phyloP scores from a whole-genome alignment of 192 early-diverging fungal species.

The Coemansia sp. region DNA sequence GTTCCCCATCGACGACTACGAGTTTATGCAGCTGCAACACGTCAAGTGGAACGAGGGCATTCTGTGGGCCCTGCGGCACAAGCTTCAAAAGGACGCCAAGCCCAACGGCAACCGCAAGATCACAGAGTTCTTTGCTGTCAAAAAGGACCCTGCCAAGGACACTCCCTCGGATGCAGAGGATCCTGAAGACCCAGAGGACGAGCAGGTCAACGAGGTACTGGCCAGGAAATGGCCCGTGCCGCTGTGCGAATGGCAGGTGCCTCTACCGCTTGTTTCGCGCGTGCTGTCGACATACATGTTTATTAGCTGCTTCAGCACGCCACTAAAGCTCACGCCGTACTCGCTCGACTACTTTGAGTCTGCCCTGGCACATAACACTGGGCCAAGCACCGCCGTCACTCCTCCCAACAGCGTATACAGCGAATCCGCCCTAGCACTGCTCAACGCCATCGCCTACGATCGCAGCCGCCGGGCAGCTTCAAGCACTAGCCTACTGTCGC shows the following conservation, averaged over 20 bases:
- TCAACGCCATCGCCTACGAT: slow-evolving; percentile 42
- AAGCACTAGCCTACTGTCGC: not conserved
- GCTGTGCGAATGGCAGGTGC: slow-evolving; percentile 33
- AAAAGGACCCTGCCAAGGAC: not conserved
- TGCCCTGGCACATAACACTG: slow-evolving; percentile 54
- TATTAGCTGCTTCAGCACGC: slow-evolving; percentile 52
- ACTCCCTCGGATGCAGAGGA: not conserved
- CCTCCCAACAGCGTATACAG: slow-evolving; percentile 29
- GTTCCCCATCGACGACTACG: slow-evolving; percentile 84
- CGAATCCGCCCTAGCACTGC: slow-evolving; percentile 32
- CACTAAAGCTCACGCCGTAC: slow-evolving; percentile 65
- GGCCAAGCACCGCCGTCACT: no score
- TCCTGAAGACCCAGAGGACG: not conserved
- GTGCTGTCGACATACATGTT: slow-evolving; percentile 37
- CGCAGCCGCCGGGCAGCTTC: slow-evolving; percentile 13
- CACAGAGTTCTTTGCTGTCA: slow-evolving; percentile 24
- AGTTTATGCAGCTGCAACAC: slow-evolving; percentile 55
- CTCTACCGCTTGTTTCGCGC: slow-evolving; percentile 24
- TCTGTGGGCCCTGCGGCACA: slow-evolving; percentile 21
- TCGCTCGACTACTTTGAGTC: slow-evolving; percentile 76
- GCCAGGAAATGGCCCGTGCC: slow-evolving; percentile 30
- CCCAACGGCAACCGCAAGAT: slow-evolving; percentile 19
- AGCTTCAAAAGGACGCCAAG: slow-evolving; percentile 11
- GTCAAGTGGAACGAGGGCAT: slow-evolving; percentile 24
- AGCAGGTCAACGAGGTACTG: slow-evolving; percentile 14